Percentiles rank a stretch among this genome's conserved stretches.
Evolutionary conservation across 495 filamentous ascomycete species (phyloP).

Genomic region (Apiosordaria backusii): DNA sequence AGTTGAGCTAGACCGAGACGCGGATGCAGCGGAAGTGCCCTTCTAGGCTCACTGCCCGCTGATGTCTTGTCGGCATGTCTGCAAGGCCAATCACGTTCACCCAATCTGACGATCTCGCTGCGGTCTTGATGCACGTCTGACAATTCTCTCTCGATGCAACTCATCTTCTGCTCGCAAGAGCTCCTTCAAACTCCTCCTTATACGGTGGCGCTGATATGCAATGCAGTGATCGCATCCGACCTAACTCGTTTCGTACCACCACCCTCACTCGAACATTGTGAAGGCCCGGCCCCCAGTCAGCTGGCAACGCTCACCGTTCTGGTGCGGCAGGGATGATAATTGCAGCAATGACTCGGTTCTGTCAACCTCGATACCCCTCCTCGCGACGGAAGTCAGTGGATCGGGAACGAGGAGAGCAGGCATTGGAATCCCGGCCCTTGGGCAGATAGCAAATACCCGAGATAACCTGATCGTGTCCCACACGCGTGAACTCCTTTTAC

Average conservation of each 20-base stretch:
- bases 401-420: background rate
- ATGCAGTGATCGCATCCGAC: background rate
- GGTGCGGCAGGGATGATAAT: background rate
- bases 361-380: background rate
- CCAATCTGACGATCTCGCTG: background rate
- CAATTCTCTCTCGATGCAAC: background rate
- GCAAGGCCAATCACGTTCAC: background rate
- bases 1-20: background rate
- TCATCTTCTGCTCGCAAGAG: background rate
- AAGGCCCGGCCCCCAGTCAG: background rate
- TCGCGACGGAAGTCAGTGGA: background rate
- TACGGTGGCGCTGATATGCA: background rate
- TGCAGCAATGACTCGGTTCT: background rate
- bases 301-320: background rate
- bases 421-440: background rate
- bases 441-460: background rate
- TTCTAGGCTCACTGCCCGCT: background rate
- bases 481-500: background rate
- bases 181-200: background rate
- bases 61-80: background rate
- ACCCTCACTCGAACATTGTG: background rate
- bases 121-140: background rate
- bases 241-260: background rate
- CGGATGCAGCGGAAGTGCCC: background rate
- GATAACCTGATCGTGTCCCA: background rate